Base-by-base conservation (phyloP, 2,329 filamentous ascomycete species). In the Claviceps sp. region DNA sequence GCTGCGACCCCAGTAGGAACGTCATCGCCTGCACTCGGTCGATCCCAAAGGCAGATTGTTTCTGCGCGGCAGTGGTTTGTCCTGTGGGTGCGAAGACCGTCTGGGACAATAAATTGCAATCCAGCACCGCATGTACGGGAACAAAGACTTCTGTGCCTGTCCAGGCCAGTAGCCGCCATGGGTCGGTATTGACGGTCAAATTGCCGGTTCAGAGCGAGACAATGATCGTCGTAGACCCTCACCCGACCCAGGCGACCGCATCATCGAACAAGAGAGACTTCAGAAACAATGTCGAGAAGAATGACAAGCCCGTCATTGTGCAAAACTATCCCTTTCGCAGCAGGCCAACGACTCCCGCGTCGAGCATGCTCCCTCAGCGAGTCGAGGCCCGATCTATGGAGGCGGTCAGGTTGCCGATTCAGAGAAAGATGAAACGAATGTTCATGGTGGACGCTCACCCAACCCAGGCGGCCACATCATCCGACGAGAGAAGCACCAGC, bases 1-100 rank as follows among this genome's bases (percentile, higher is more conserved):
- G 65, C 61, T 68, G 66, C 56, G 60, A 67, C 47, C 54, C 61
- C 13, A 54, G 54, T 8, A 48, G 51, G 6, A 45, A 43, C 6
- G 57, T 54, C 49, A 63, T 65, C 22, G 54, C 57, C 49, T 68
- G 65, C 56, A 54, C 52, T n/a, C 41, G 48, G 11, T 20, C 47
- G 16, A 55, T 55, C 45, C 13, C 52, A 8, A 49, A 53, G 26
- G 36, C 50, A 20, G 57, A 61, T 8, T 68, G 65, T 55, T 37
- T 61, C 48, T 68, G 62, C 55, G 44, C 56, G 2, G 50, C 34
- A 7, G 61, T 61, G n/a, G 34, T 53, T 6, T 66, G 63, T 47
- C 61, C 64, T 6, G 14, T 26, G 2, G 51, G 52, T 34, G 59
- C 59, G 5, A 51, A 54, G 14, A 60, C 54, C 14, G 34, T 62